Evolutionary conservation across 2,329 filamentous ascomycete species (phyloP).

Genomic region (Pseudogymnoascus sp.): DNA sequence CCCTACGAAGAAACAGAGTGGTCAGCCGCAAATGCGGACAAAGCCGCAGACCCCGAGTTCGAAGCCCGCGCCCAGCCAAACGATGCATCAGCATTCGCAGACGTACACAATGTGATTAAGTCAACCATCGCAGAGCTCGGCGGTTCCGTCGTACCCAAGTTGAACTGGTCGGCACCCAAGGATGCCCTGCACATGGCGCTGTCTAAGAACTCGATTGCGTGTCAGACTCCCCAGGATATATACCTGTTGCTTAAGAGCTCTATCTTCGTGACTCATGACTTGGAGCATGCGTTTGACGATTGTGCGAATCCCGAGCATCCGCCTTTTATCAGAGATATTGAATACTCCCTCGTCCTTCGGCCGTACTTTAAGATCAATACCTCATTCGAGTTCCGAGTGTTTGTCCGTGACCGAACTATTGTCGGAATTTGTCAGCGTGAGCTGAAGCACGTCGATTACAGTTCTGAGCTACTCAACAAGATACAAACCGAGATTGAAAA

Average conservation of each 20-base stretch:
- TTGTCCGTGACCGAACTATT: constrained; percentile 74
- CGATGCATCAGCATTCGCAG: constrained; percentile 40
- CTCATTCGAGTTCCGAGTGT: constrained; percentile 89
- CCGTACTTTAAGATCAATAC: constrained; percentile 86
- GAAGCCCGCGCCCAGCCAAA: constrained; percentile 4
- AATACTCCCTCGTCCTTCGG: constrained; percentile 62
- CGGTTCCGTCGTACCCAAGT: constrained; percentile 79
- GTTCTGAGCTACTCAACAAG: constrained; percentile 53
- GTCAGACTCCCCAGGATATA: constrained; percentile 78
- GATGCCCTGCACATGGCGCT: constrained; percentile 88
- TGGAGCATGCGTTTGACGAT: constrained; percentile 87
- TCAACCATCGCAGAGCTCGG: constrained; percentile 71
- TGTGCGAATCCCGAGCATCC: constrained; percentile 37
- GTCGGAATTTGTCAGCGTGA: constrained; percentile 84
- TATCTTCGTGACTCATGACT: constrained; percentile 87
- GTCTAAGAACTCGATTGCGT: constrained; percentile 84
- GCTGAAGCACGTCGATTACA: constrained; percentile 81
- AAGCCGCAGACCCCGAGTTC: constrained; percentile 22
- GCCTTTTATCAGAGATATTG: constrained; percentile 22
- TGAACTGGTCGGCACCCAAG: constrained; percentile 97
- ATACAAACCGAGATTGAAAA: constrained; percentile 60
- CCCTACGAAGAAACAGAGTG: constrained; percentile 19
- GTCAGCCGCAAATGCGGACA: constrained; percentile 41
- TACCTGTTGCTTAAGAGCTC: constrained; percentile 92
- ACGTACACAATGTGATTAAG: constrained; percentile 70